Percentiles rank a stretch among this genome's conserved stretches.
Evolutionary conservation across 495 filamentous ascomycete genomes (phyloP).

Genomic region (Hyaloscypha finlandica): DNA sequence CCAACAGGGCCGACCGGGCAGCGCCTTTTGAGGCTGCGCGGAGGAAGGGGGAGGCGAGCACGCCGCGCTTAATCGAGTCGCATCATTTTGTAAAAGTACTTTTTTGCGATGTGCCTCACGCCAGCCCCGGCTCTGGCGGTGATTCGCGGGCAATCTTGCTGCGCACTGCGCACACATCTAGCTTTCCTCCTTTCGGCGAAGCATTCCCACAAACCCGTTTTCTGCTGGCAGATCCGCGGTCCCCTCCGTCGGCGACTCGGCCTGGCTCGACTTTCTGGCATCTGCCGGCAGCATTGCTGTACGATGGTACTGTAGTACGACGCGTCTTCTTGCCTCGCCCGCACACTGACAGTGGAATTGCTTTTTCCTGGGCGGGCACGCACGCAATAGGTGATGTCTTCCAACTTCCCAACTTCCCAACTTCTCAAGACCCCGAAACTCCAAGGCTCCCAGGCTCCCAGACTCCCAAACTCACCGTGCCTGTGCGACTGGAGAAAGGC

Average conservation of each 20-base stretch:
- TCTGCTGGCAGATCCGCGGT: background rate
- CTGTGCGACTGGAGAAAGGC: background rate
- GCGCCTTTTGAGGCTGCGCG: background rate
- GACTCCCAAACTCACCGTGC: background rate
- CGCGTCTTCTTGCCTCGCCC: slow-evolving; percentile 8
- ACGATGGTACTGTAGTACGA: too few species aligned
- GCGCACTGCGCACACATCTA: background rate
- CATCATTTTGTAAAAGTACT: background rate
- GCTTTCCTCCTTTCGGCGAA: slow-evolving; percentile 7
- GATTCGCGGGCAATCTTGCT: slow-evolving; percentile 5
- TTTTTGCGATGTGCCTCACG: background rate
- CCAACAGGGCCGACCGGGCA: background rate
- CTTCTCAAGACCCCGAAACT: too few species aligned
- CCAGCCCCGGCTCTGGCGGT: background rate
- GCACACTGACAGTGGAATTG: background rate
- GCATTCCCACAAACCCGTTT: background rate
- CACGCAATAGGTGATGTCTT: background rate
- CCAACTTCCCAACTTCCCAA: background rate
- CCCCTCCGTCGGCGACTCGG: background rate
- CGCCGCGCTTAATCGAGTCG: slow-evolving; percentile 19
- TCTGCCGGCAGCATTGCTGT: slow-evolving; percentile 22
- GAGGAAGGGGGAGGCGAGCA: background rate
- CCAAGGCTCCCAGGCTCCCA: too few species aligned
- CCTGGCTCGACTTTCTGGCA: slow-evolving; percentile 2
- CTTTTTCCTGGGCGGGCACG: background rate